Evolutionary conservation across 257 asterid species (phyloP).

Genomic region (Solanum tarijense): DNA sequence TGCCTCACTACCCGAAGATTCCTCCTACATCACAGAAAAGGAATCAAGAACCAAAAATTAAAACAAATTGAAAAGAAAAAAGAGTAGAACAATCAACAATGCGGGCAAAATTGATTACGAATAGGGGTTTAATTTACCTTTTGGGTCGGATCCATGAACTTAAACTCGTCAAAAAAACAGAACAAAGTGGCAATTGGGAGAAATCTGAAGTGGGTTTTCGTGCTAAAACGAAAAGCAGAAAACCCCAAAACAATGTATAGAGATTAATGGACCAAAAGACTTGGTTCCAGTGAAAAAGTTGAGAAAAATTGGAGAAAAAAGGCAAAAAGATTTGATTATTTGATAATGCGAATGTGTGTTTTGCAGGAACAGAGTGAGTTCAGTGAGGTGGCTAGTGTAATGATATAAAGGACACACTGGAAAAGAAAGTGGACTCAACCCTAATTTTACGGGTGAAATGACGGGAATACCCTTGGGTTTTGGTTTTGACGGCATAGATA

Average conservation of each 20-base stretch:
- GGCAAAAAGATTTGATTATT: neutral
- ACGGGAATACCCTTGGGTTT: conserved; percentile 25
- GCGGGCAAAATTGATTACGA: neutral
- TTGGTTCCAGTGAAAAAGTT: neutral
- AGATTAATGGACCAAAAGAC: neutral
- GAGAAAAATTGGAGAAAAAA: neutral
- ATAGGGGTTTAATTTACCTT: conserved; percentile 19
- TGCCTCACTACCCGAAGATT: conserved; percentile 9
- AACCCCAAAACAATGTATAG: neutral
- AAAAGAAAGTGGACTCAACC: conserved; percentile 9
- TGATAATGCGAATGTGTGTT: neutral
- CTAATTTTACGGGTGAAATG: conserved; percentile 22
- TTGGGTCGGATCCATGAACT: conserved; percentile 24
- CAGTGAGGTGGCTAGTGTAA: conserved; percentile 1
- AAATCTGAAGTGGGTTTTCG: neutral
- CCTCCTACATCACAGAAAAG: conserved; percentile 16
- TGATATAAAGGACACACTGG: neutral
- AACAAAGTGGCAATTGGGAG: neutral
- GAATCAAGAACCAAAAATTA: neutral
- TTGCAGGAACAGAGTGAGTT: conserved; percentile 2
- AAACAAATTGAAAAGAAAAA: neutral
- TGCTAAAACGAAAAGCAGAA: neutral
- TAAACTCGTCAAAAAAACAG: neutral
- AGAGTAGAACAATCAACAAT: neutral
- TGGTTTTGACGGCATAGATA: conserved; percentile 5